phyloP scores from a whole-genome alignment of 495 filamentous ascomycete species.

The Annulohypoxylon moriforme region DNA sequence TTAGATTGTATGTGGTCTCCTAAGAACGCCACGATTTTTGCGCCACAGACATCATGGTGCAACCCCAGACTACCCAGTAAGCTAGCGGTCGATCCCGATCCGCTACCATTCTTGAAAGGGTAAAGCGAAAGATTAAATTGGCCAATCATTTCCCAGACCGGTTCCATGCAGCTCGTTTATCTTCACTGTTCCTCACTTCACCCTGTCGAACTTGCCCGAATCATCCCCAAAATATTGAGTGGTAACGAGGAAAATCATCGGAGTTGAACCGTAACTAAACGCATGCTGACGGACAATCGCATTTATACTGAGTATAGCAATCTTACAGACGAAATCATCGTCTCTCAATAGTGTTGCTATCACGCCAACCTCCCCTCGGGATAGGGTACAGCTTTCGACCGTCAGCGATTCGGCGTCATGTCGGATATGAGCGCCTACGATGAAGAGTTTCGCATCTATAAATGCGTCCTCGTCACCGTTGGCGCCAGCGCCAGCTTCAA shows the following conservation, averaged over 20 bases:
- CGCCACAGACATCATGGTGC: not conserved
- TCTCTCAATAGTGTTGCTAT: not conserved
- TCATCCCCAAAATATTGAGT: not conserved
- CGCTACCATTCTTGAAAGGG: not conserved
- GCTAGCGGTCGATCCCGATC: slow-evolving; percentile 7
- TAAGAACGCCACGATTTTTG: not conserved
- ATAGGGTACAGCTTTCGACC: not conserved
- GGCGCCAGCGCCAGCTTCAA: slow-evolving; percentile 91
- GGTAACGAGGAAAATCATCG: not conserved
- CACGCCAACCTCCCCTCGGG: not conserved
- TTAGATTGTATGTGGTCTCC: not conserved
- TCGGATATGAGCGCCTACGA: not conserved
- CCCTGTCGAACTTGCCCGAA: not conserved
- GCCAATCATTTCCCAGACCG: not conserved
- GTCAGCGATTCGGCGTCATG: not conserved
- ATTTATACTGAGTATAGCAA: not conserved
- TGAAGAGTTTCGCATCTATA: not conserved
- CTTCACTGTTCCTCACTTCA: not conserved
- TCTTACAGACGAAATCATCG: not conserved
- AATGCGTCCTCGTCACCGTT: slow-evolving; percentile 76
- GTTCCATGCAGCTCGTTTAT: slow-evolving; percentile 10
- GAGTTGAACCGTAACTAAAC: too few species aligned
- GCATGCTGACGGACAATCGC: too few species aligned
- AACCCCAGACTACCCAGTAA: slow-evolving; percentile 3
- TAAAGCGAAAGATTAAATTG: not conserved